Conservation (phyloP, 2,329 filamentous ascomycete species). For the Aspergillus uvarum region DNA sequence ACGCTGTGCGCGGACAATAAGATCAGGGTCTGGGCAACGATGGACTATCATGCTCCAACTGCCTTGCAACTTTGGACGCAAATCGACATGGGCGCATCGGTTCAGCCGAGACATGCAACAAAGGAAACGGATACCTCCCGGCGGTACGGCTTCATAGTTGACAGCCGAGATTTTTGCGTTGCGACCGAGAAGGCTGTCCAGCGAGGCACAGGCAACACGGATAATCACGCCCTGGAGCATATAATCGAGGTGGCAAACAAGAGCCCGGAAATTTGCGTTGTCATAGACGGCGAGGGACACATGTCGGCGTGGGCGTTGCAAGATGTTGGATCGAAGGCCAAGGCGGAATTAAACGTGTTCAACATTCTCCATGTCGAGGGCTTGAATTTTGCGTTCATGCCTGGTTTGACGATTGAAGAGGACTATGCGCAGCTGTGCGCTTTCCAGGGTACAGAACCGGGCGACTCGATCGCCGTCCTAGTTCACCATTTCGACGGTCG, state of each 20-base stretch:
- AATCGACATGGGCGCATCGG: conserved; percentile 72
- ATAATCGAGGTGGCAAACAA: conserved; percentile 82
- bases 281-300: conserved; percentile 77
- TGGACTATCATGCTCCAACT: conserved; percentile 68
- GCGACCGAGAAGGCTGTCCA: conserved; percentile 77
- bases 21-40: conserved; percentile 79
- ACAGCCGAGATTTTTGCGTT: conserved; percentile 73
- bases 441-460: conserved; percentile 65
- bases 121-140: conserved; percentile 42
- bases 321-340: conserved; percentile 71
- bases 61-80: conserved; percentile 77
- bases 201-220: conserved; percentile 56
- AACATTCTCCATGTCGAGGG: conserved; percentile 78
- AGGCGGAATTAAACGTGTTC: conserved; percentile 69
- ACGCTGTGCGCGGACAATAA: conserved; percentile 80
- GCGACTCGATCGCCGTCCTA: conserved; percentile 69
- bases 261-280: conserved; percentile 81
- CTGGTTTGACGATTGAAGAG: conserved; percentile 30
- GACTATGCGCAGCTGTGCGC: conserved; percentile 69
- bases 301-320: conserved; percentile 94
- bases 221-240: conserved; percentile 75
- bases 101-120: conserved; percentile 56
- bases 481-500: conserved; percentile 82
- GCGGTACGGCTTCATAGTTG: conserved; percentile 77
- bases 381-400: conserved; percentile 45